These are phyloP conservation scores for Phymatotrichopsis omnivora DNA, from an alignment of 2,329 filamentous ascomycete species.

Conservation along the genomic window DNA sequence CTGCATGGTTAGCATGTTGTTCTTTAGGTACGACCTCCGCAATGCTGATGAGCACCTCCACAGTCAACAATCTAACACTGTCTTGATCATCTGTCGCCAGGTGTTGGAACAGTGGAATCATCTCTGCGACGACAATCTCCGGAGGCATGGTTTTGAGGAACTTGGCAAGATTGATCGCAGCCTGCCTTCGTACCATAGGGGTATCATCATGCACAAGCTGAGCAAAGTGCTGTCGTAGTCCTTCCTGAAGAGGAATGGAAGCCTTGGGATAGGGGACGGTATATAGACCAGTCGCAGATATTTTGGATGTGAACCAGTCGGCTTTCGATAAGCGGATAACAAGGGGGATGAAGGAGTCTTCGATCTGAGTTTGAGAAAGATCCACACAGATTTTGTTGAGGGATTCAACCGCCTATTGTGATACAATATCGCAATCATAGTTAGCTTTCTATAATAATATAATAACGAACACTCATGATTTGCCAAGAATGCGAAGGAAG, in stretches of 20 bases:
- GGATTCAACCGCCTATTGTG: constrained; percentile 78
- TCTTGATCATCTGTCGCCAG: constrained; percentile 95
- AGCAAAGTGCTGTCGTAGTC: constrained; percentile 81
- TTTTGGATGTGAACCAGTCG: constrained; percentile 99
- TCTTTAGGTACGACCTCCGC: constrained; percentile 97
- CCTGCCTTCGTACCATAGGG: constrained; percentile 95
- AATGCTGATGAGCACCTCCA: constrained; percentile 91
- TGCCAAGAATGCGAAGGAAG: constrained; percentile 16
- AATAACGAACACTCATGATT: neutral
- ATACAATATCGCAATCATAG: no score
- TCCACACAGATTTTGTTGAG: constrained; percentile 98
- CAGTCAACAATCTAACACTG: constrained; percentile 87
- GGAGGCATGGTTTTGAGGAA: constrained; percentile 97
- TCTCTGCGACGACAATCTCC: constrained; percentile 86
- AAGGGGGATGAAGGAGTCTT: constrained; percentile 94
- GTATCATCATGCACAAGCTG: constrained; percentile 96
- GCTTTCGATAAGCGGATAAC: constrained; percentile 94
- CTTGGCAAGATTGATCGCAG: constrained; percentile 90
- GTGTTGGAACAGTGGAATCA: constrained; percentile 98
- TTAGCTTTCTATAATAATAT: no score
- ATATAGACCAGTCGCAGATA: constrained; percentile 93
- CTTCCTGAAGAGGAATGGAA: constrained; percentile 75
- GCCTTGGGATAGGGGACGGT: constrained; percentile 89
- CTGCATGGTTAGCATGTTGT: constrained; percentile 91
- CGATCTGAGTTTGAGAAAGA: constrained; percentile 82